Evolutionary conservation across 2,329 filamentous ascomycete species (phyloP).

Genomic region (Sphaerulina vaccinii): DNA sequence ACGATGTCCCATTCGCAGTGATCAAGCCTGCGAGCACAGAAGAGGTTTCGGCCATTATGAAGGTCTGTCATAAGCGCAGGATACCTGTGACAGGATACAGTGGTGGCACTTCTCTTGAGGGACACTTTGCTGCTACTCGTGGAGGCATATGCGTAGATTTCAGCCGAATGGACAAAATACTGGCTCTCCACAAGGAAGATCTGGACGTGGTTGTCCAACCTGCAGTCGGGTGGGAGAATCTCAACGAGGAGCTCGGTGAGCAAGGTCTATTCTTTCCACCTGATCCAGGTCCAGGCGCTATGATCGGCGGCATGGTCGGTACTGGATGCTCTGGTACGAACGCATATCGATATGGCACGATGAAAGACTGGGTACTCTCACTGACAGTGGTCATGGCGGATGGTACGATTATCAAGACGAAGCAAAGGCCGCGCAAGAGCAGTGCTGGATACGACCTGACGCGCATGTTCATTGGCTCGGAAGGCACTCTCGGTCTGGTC

Average conservation of each 20-base stretch:
- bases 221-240: conserved; percentile 79
- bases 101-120: conserved; percentile 85
- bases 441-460: conserved; percentile 91
- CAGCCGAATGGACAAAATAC: conserved; percentile 75
- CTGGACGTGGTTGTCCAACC: conserved; percentile 58
- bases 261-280: conserved; percentile 83
- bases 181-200: conserved; percentile 71
- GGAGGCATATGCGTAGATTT: conserved; percentile 88
- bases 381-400: conserved; percentile 87
- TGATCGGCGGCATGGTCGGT: conserved; percentile 87
- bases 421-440: conserved; percentile 83
- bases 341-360: conserved; percentile 88
- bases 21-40: conserved; percentile 76
- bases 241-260: conserved; percentile 76
- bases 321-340: conserved; percentile 81
- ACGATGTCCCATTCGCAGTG: conserved; percentile 58
- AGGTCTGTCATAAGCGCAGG: conserved; percentile 74
- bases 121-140: conserved; percentile 79
- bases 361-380: conserved; percentile 89
- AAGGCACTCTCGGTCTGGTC: conserved; percentile 86
- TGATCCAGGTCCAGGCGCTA: conserved; percentile 84
- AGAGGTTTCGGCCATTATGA: conserved; percentile 83
- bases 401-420: conserved; percentile 84
- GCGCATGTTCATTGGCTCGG: conserved; percentile 82
- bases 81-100: conserved; percentile 87